Conservation (phyloP, 805 yeast genomes). For the Kuraishia cidri region DNA sequence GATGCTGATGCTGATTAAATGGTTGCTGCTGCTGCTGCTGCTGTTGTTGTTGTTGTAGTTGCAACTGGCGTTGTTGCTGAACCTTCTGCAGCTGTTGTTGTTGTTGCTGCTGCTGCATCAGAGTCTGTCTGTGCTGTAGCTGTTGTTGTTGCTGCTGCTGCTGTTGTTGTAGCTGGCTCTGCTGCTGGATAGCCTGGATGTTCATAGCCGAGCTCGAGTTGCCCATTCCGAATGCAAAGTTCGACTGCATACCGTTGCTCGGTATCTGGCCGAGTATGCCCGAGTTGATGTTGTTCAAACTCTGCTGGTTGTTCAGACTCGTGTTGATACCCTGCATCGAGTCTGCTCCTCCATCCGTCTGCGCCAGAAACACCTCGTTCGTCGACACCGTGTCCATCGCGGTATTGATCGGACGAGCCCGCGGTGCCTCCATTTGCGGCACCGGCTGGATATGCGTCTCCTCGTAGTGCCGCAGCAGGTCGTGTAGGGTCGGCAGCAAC, state of each 20-base stretch:
- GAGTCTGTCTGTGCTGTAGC: constrained; percentile 5
- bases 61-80: constrained; percentile 12
- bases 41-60: constrained; percentile 11
- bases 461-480: constrained; percentile 87
- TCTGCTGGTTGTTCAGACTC: constrained; percentile 5
- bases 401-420: constrained; percentile 44
- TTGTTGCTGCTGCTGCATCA: constrained; percentile 13
- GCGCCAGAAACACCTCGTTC: constrained; percentile 75
- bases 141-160: constrained; percentile 13
- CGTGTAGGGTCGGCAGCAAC: constrained; percentile 86
- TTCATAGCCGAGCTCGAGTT: no score
- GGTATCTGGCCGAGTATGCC: no score
- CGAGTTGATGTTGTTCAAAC: constrained; percentile 1
- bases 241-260: no score
- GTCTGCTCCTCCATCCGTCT: no score
- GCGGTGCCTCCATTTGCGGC: constrained; percentile 25
- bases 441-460: constrained; percentile 79
- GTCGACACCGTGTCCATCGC: constrained; percentile 86
- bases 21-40: constrained; percentile 10
- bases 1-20: constrained; percentile 5
- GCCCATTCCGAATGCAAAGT: no score
- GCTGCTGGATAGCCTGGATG: no score
- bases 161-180: constrained; percentile 5
- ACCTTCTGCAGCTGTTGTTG: constrained; percentile 11
- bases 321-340: no score